Base-by-base conservation (phyloP, 1,139 yeast species). In the Hansenula lynferdii region DNA sequence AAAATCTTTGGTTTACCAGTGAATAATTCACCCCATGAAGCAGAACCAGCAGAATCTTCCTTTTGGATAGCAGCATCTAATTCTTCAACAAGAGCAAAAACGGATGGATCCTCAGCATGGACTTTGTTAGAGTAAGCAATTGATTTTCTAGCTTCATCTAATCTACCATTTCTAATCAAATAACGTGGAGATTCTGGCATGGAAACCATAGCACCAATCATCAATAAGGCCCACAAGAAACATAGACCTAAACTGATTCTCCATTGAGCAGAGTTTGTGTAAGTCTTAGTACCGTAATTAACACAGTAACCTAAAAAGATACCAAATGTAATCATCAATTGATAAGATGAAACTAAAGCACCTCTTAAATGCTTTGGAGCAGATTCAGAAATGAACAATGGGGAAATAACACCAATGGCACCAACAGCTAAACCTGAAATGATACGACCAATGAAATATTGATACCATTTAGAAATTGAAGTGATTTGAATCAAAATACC, bases 111-210 rank as follows among this genome's bases (percentile, higher is more conserved):
- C 41, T 80, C 82, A 16, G 67, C 53, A 4, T 72, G 53, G 36
- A 71, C 68, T 57, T 74, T 76, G 67, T 81, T 79, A 38, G 80
- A 74, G 48, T 61, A 73, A 37, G 83, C 79, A 53, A 85, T 35
- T 10, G 87, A 67, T 44, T 61, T 55, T 62, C 71, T 72, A 24
- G 92, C 94, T 39, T 72, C 75, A 19, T 71, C 84, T 38, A 75
- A 62, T 43, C 64, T 64, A 45, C 70, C 77, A 37, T 59, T 65
- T 45, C 77, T 74, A 45, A 81, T 72, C 58, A 73, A 71, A 63
- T 64, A 85, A 65, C 95, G 75, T 50, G 95, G 90, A 30, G 92
- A 79, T 63, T 85, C 95, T 42, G 94, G 94, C 62, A 82, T 75
- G 53, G 80, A 66, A 36, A 70, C 50, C 77, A 83, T 75, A 58